Base-by-base conservation (phyloP, 1,139 yeast species). In the Taphrina betulina region DNA sequence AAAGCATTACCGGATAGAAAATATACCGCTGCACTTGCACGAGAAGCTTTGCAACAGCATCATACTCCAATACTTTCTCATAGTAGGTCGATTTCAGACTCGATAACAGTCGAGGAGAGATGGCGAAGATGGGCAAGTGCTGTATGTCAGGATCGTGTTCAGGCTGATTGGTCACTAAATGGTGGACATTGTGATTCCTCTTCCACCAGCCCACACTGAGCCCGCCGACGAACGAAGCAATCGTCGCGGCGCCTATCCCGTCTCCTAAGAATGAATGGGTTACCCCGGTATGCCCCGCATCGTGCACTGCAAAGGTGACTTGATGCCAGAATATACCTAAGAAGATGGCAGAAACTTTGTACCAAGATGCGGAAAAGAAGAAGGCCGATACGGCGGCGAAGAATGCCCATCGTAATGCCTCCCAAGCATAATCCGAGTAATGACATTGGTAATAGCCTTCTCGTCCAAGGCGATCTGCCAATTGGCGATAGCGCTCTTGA, bases 161-260 rank as follows among this genome's bases (percentile, higher is more conserved):
- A 0, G 96, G 96, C 66, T 88, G 95, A 68, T 88, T 88, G 14
- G 96, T 85, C 56, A 88, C 77, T 57, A 88, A 71, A 69, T 88
- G 96, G 68, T 89, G 96, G 20, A 88, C 95, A 67, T 88, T 88
- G 69, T 88, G 96, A 69, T 85, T 88, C 53, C 92, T 76, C 65
- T 88, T 89, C 96, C 96, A 88, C 96, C 96, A 88, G 1, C 95
- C 95, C 35, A 87, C 69, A 53, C 95, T 85, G 53, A 88, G 73
- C 0, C 96, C 96, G n/a, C 96, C 96, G 57, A 82, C 70, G 74
- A 78, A 87, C 62, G 85, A 81, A 1, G 95, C 95, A 51, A 88
- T 73, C 0, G 80, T 41, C 69, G 82, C 79, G 0, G 95, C 95
- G 60, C 85, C 74, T 8, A 84, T 67, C 65, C 83, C 88, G 68